These are phyloP conservation scores for Penicillium nordicum DNA, from an alignment of 2,329 filamentous ascomycete species.

Conservation along the genomic window DNA sequence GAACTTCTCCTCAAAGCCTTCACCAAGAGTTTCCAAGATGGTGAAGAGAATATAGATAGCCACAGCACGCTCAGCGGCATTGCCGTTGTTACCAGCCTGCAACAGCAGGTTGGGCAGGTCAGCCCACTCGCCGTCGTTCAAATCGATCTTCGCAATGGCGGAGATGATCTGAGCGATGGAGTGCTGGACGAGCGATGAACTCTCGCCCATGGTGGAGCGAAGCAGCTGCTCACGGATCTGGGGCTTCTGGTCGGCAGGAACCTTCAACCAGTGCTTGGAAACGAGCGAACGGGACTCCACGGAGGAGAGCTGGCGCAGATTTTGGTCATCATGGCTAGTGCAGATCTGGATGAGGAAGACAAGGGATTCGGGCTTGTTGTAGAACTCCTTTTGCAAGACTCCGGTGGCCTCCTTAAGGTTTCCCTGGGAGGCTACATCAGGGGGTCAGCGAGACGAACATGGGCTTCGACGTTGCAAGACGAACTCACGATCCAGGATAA, in stretches of 20 bases:
- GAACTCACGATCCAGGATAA: slow-evolving; percentile 75
- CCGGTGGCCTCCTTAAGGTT: slow-evolving; percentile 86
- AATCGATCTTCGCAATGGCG: slow-evolving; percentile 78
- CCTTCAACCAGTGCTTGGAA: slow-evolving; percentile 76
- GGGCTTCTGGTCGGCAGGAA: slow-evolving; percentile 71
- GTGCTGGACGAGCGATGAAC: slow-evolving; percentile 72
- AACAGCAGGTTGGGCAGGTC: slow-evolving; percentile 77
- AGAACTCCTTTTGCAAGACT: slow-evolving; percentile 89
- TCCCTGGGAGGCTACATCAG: slow-evolving; percentile 71
- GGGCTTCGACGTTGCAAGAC: slow-evolving; percentile 25
- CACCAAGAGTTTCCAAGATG: slow-evolving; percentile 81
- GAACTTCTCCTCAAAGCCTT: slow-evolving; percentile 78
- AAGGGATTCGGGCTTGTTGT: slow-evolving; percentile 78
- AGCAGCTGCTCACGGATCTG: slow-evolving; percentile 79
- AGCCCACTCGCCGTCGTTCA: slow-evolving; percentile 79
- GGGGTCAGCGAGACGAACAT: slow-evolving; percentile 16
- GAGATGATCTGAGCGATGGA: slow-evolving; percentile 85
- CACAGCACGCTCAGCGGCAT: slow-evolving; percentile 78
- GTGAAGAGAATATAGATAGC: slow-evolving; percentile 92
- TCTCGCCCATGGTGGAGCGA: slow-evolving; percentile 77
- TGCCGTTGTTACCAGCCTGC: slow-evolving; percentile 71
- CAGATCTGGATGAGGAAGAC: slow-evolving; percentile 84
- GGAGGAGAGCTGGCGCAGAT: slow-evolving; percentile 82
- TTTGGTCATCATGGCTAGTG: slow-evolving; percentile 67
- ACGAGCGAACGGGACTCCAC: slow-evolving; percentile 85